Conservation (phyloP, 345 rosid genomes). For the Schrenkiella parvula region DNA sequence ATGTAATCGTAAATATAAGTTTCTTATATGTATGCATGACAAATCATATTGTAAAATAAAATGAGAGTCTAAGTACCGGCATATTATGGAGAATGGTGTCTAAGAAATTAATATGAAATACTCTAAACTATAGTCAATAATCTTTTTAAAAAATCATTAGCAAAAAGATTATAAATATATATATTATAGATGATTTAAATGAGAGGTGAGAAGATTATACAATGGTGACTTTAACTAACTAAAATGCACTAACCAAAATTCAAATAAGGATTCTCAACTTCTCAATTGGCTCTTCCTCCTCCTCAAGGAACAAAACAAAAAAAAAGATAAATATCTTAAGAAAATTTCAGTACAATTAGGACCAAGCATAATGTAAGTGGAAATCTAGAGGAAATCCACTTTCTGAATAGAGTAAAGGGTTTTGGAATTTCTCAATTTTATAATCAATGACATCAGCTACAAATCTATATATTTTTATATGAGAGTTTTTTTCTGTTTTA, state of each 20-base stretch:
- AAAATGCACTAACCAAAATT: conserved; percentile 40
- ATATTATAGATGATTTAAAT: background rate
- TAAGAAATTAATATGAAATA: background rate
- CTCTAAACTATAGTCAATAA: background rate
- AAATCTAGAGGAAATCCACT: conserved; percentile 67
- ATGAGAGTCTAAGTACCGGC: background rate
- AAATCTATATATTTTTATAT: background rate
- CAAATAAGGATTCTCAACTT: conserved; percentile 28
- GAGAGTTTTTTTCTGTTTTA: background rate
- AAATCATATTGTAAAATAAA: background rate
- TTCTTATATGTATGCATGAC: background rate
- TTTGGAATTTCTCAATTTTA: conserved; percentile 9
- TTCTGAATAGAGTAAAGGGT: conserved; percentile 22
- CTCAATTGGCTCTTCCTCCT: conserved; percentile 60
- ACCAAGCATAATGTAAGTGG: conserved; percentile 49
- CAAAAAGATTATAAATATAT: background rate
- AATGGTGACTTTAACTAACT: conserved; percentile 57
- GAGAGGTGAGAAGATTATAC: background rate
- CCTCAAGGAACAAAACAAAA: conserved; percentile 44
- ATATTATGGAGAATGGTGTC: background rate
- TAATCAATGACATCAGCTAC: conserved; percentile 7
- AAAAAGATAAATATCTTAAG: conserved; percentile 16
- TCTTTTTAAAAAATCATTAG: background rate
- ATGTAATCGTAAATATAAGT: background rate
- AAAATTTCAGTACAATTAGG: conserved; percentile 15